These are phyloP conservation scores for Croton setiger DNA, from an alignment of 441 rosid species.

Conservation along the genomic window DNA sequence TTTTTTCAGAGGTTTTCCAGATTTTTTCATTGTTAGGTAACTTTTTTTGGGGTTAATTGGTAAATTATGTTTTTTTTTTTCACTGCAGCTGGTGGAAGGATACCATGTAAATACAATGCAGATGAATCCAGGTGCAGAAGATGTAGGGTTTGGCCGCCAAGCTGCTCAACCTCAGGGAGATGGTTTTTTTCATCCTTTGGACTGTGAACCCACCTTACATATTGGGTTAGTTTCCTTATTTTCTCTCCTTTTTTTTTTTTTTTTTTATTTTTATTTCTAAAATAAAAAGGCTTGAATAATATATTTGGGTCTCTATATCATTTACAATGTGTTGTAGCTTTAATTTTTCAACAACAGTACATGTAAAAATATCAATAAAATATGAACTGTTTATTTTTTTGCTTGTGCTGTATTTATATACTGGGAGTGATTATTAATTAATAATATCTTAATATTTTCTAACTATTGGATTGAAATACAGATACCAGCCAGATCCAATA, in stretches of 20 bases:
- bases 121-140: slow-evolving; percentile 60
- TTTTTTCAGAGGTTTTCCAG: no score
- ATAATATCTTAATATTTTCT: background rate
- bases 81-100: slow-evolving; percentile 74
- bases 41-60: no score
- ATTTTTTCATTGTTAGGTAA: no score
- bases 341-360: no score
- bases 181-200: slow-evolving; percentile 77
- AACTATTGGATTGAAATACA: slow-evolving; percentile 26
- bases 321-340: no score
- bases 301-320: no score
- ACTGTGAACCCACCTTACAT: slow-evolving; percentile 88
- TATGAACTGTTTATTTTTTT: no score
- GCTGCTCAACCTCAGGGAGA: slow-evolving; percentile 57
- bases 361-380: no score
- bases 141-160: slow-evolving; percentile 50
- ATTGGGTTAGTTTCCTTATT: slow-evolving; percentile 54
- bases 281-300: background rate
- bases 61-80: background rate
- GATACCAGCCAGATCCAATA: slow-evolving; percentile 63
- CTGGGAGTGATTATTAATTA: no score
- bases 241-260: background rate
- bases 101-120: slow-evolving; percentile 71
- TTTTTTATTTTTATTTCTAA: background rate
- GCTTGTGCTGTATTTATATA: no score